Conservation (phyloP, 306 rosid species). For the Luffa acutangula region DNA sequence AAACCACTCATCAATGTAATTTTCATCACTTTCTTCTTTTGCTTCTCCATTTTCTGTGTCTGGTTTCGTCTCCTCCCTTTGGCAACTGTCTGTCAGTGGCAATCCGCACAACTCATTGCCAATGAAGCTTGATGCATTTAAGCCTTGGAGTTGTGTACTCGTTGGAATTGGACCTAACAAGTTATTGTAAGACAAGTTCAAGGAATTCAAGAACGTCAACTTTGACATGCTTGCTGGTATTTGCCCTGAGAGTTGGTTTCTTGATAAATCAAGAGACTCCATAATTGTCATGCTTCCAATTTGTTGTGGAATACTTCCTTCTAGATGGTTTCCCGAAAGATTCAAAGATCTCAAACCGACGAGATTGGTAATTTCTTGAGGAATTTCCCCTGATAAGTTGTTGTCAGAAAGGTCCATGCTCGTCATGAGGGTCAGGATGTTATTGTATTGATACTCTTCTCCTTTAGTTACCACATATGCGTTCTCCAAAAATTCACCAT, state of each 20-base stretch:
- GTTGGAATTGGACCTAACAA: not conserved
- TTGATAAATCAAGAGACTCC: constrained; percentile 7
- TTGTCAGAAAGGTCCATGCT: not conserved
- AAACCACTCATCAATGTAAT: not conserved
- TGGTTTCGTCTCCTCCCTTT: too few relatives aligned
- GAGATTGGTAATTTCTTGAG: not conserved
- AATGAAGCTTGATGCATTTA: too few relatives aligned
- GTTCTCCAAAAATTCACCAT: not conserved
- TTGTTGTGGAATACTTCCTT: constrained; percentile 8
- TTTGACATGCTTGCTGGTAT: constrained; percentile 1
- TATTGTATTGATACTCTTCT: not conserved
- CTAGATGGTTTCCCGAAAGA: not conserved
- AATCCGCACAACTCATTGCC: too few relatives aligned
- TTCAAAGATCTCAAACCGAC: not conserved
- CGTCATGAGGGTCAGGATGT: not conserved
- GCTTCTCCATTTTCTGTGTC: too few relatives aligned
- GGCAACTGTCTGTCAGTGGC: too few relatives aligned
- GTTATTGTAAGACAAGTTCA: constrained; percentile 14
- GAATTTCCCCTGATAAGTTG: not conserved
- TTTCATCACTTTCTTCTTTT: too few relatives aligned
- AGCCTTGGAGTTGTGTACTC: not conserved
- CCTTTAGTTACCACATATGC: constrained; percentile 7
- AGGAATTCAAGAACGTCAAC: not conserved
- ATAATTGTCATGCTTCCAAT: not conserved
- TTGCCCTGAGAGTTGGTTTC: not conserved